phyloP scores from a whole-genome alignment of 1,284 basidiomycete species.

The Austroboletus olivaceoglutinosus region DNA sequence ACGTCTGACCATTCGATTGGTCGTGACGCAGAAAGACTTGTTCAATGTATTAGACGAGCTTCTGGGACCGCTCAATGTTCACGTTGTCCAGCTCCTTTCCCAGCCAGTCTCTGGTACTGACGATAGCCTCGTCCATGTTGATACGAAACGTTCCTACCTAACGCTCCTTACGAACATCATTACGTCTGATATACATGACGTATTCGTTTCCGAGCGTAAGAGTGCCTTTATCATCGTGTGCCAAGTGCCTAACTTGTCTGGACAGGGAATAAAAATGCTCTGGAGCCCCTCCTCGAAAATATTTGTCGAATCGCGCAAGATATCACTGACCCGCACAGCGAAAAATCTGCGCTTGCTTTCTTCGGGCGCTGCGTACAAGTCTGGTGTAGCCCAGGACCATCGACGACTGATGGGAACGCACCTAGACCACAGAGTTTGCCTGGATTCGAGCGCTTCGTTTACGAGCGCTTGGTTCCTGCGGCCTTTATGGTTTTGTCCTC shows the following conservation, averaged over 20 bases:
- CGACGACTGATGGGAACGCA: constrained; percentile 40
- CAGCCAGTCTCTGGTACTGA: constrained; percentile 90
- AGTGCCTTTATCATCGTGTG: constrained; percentile 12
- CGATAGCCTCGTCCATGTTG: constrained; percentile 79
- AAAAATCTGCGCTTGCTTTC: constrained; percentile 83
- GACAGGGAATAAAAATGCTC: constrained; percentile 76
- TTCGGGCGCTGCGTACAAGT: constrained; percentile 73
- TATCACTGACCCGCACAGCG: constrained; percentile 67
- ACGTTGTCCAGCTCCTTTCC: constrained; percentile 81
- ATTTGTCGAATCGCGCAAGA: constrained; percentile 80
- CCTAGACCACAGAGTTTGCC: constrained; percentile 56
- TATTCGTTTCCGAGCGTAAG: constrained; percentile 88
- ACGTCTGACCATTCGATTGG: constrained; percentile 6
- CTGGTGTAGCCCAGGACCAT: constrained; percentile 66
- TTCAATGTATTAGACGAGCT: constrained; percentile 88
- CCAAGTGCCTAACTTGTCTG: constrained; percentile 9
- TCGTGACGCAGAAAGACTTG: constrained; percentile 61
- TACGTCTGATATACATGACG: constrained; percentile 73
- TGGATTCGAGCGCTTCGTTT: constrained; percentile 93
- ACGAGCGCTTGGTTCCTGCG: constrained; percentile 81
- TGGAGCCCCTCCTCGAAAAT: constrained; percentile 69
- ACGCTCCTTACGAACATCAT: constrained; percentile 82
- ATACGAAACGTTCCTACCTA: constrained; percentile 91
- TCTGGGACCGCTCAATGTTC: constrained; percentile 80
- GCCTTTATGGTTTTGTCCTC: constrained; percentile 83